Percentiles rank a stretch among this genome's conserved stretches.
phyloP scores from a whole-genome alignment of 1,284 basidiomycete species.

The Athelia psychrophila region DNA sequence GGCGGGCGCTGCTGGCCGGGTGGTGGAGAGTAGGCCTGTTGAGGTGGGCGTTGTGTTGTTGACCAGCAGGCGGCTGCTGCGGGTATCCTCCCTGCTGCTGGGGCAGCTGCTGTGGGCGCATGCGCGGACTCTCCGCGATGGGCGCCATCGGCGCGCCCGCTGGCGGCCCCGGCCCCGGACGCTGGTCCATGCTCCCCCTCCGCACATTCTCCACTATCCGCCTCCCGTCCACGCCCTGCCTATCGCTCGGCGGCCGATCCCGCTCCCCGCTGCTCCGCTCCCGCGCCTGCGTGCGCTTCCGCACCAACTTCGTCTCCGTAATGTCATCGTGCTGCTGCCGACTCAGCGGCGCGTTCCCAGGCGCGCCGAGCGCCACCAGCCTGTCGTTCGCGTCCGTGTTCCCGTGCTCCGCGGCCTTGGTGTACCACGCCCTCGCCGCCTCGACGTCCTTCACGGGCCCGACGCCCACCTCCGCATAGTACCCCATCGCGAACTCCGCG shows the following conservation, averaged over 20 bases:
- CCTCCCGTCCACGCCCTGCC: conserved; percentile 19
- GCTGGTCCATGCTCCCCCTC: conserved; percentile 27
- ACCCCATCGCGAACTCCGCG: conserved; percentile 94
- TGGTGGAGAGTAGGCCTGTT: too few relatives aligned
- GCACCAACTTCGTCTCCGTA: conserved; percentile 77
- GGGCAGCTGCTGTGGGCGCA: not conserved
- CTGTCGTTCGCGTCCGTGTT: conserved; percentile 82
- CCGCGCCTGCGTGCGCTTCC: conserved; percentile 82
- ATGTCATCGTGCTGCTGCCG: conserved; percentile 79
- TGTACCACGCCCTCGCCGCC: conserved; percentile 71
- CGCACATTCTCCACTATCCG: conserved; percentile 40
- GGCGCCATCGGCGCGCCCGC: not conserved
- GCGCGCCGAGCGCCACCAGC: conserved; percentile 62
- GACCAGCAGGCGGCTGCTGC: not conserved
- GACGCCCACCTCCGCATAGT: conserved; percentile 84
- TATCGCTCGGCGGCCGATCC: conserved; percentile 14
- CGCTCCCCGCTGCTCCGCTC: conserved; percentile 33
- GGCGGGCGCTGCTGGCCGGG: too few relatives aligned
- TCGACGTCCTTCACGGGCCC: conserved; percentile 67
- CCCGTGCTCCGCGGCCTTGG: conserved; percentile 74
- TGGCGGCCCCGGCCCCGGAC: not conserved
- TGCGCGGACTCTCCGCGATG: not conserved
- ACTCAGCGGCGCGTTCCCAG: conserved; percentile 61
- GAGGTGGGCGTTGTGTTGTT: too few relatives aligned
- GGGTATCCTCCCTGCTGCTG: not conserved